Conservation (phyloP, 164 flowering plant genomes). For the Aristolochia fimbriata region DNA sequence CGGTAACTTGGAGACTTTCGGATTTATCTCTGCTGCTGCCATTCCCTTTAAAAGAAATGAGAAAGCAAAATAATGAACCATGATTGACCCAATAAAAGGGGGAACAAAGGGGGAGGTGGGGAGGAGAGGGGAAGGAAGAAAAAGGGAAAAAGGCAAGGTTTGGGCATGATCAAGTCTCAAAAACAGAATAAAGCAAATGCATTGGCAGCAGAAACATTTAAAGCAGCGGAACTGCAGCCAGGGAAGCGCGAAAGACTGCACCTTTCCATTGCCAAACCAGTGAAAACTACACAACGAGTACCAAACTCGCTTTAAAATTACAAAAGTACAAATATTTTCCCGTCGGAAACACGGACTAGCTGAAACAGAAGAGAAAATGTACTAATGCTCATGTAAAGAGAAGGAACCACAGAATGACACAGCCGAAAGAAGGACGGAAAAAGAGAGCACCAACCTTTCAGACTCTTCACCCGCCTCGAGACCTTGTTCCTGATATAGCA, state of each 20-base stretch:
- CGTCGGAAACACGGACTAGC: too few species aligned
- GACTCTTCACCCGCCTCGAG: conserved; percentile 38
- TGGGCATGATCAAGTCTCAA: not conserved
- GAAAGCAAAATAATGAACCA: not conserved
- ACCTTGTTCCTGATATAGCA: conserved; percentile 79
- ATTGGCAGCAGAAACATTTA: not conserved
- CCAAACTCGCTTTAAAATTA: too few species aligned
- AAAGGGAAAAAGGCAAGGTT: too few species aligned
- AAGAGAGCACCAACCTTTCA: conserved; percentile 28
- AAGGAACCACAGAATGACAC: not conserved
- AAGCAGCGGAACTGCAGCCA: not conserved
- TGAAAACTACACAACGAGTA: too few species aligned
- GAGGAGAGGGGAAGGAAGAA: too few species aligned
- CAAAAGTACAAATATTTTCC: too few species aligned
- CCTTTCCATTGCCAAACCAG: too few species aligned
- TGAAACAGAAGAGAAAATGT: not conserved
- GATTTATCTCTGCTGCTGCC: conserved; percentile 27
- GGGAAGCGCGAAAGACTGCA: too few species aligned
- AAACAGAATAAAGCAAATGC: not conserved
- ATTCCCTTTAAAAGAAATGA: conserved; percentile 24
- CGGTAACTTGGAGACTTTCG: conserved; percentile 25
- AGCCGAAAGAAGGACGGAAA: not conserved
- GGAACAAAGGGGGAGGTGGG: too few species aligned
- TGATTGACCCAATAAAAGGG: too few species aligned
- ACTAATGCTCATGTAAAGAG: not conserved